Evolutionary conservation across 306 rosid species (phyloP).

Genomic region (Cucurbita maxima): DNA sequence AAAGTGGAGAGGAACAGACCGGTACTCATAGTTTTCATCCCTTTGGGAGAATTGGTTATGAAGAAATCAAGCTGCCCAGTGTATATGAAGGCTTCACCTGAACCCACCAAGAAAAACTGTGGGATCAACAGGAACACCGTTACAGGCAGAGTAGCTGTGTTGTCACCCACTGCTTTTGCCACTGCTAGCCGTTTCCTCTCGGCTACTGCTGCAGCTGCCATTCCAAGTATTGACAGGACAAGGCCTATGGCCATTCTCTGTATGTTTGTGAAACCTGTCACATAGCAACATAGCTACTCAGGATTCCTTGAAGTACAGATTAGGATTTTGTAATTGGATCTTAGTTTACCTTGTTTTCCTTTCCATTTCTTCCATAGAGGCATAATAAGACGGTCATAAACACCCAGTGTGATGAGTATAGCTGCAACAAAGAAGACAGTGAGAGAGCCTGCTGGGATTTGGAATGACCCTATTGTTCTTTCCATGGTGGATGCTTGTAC

Average conservation of each 20-base stretch:
- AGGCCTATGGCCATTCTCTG: slow-evolving; percentile 80
- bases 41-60: slow-evolving; percentile 80
- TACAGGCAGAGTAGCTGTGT: slow-evolving; percentile 36
- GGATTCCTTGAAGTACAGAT: background rate
- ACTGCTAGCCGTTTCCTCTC: slow-evolving; percentile 52
- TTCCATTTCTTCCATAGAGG: slow-evolving; percentile 68
- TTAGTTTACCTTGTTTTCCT: slow-evolving; percentile 60
- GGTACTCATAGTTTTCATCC: slow-evolving; percentile 96
- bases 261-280: slow-evolving; percentile 58
- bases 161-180: slow-evolving; percentile 22
- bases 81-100: slow-evolving; percentile 96
- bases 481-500: slow-evolving; percentile 92
- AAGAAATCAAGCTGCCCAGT: slow-evolving; percentile 93
- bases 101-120: slow-evolving; percentile 72
- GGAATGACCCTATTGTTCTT: slow-evolving; percentile 43
- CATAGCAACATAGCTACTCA: background rate
- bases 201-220: slow-evolving; percentile 48
- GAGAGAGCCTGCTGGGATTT: slow-evolving; percentile 93
- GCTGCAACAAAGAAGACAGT: slow-evolving; percentile 83
- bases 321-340: background rate
- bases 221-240: slow-evolving; percentile 45
- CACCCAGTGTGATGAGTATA: slow-evolving; percentile 50
- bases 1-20: slow-evolving; percentile 80
- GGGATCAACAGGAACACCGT: slow-evolving; percentile 71
- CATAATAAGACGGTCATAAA: slow-evolving; percentile 71